Evolutionary conservation across 805 yeast species (phyloP).

Genomic region (Barnettozyma salicaria): DNA sequence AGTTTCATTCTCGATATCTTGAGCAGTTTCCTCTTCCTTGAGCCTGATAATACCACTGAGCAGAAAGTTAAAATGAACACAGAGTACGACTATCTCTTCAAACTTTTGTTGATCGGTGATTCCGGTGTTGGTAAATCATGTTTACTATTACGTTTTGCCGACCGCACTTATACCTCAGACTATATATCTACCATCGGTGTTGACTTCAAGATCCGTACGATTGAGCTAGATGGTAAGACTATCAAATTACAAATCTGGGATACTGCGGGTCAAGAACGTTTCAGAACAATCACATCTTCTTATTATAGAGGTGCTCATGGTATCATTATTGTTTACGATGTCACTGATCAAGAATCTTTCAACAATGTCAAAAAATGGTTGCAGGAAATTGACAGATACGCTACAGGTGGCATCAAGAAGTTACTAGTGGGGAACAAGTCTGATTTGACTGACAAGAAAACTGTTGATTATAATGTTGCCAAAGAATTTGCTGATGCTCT

Average conservation of each 20-base stretch:
- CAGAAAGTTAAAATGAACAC: conserved; percentile 50
- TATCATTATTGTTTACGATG: conserved; percentile 95
- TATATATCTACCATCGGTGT: conserved; percentile 98
- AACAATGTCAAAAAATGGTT: conserved; percentile 97
- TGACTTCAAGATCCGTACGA: conserved; percentile 84
- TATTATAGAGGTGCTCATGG: conserved; percentile 99
- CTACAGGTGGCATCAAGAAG: conserved; percentile 95
- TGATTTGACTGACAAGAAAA: conserved; percentile 87
- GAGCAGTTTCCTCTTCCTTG: background rate
- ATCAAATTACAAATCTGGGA: conserved; percentile 99
- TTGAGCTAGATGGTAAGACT: conserved; percentile 93
- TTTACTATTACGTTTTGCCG: conserved; percentile 90
- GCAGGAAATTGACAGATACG: conserved; percentile 97
- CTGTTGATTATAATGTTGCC: conserved; percentile 92
- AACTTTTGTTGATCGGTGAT: conserved; percentile 91
- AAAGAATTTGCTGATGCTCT: conserved; percentile 96
- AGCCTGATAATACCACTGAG: background rate
- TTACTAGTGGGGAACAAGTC: conserved; percentile 95
- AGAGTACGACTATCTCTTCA: conserved; percentile 97
- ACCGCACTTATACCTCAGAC: conserved; percentile 94
- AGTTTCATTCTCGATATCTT: background rate
- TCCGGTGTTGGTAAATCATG: conserved; percentile 99
- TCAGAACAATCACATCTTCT: conserved; percentile 94
- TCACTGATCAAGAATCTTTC: conserved; percentile 94
- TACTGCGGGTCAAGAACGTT: conserved; percentile 98